phyloP scores from a whole-genome alignment of 352 stramenopile species.

The Phytophthora pistaciae region DNA sequence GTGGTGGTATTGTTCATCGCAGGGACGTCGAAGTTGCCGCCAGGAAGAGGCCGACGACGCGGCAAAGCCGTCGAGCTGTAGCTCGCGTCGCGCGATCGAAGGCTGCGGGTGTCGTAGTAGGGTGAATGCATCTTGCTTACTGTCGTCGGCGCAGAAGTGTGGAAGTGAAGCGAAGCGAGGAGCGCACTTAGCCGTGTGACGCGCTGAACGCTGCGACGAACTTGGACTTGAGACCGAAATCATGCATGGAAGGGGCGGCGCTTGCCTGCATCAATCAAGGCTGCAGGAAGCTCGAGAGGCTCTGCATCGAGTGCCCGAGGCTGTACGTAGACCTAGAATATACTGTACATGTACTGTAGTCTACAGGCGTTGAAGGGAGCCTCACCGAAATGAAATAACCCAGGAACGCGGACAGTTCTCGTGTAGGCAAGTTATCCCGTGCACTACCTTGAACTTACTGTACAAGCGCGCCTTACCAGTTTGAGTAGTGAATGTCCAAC shows the following conservation, averaged over 20 bases:
- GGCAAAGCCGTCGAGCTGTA: conserved; percentile 19
- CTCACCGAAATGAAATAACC: not conserved
- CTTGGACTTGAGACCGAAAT: conserved; percentile 1
- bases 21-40: conserved; percentile 13
- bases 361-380: no score
- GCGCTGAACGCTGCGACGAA: conserved; percentile 21
- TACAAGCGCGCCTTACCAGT: no score
- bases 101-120: conserved; percentile 10
- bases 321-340: no score
- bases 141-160: not conserved
- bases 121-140: conserved; percentile 22
- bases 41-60: conserved; percentile 23
- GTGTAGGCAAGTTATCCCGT: not conserved
- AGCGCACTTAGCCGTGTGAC: conserved; percentile 33
- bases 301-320: no score
- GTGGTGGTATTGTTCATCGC: not conserved
- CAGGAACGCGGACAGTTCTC: not conserved
- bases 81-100: conserved; percentile 21
- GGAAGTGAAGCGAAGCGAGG: not conserved
- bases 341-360: no score
- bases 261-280: conserved; percentile 1
- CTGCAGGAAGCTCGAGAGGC: not conserved
- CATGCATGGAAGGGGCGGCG: conserved; percentile 28
- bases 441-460: not conserved
- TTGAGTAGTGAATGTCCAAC: not conserved